Evolutionary conservation across 2,329 filamentous ascomycete genomes (phyloP), one percentile per base, ranked within the genome.

Genomic region (Leptodontidium sp.): DNA sequence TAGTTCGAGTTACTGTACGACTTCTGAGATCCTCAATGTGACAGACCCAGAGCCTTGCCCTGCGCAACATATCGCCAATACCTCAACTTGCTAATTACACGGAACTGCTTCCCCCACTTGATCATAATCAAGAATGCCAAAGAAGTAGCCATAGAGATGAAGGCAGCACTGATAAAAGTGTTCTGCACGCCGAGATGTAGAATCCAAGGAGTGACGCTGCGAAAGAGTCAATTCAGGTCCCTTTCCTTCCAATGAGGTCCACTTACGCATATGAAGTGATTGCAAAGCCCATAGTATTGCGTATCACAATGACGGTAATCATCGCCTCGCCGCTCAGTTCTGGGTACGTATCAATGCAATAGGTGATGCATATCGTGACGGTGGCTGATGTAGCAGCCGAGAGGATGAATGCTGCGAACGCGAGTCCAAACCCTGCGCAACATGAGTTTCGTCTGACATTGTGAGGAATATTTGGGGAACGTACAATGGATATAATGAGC

Each of bases 251-350:
- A 11, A 38, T 21, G n/a, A 21, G 3, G 12, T 29, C 21, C 1
- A 67, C 67, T 50, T 59, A 71, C 47, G 84, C 84, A 72, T 88
- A 86, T 47, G 80, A 80, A 32, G 66, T 65, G 57, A 85, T 80
- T 9, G 82, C 83, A 70, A 84, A 84, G 26, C 78, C 79, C 81
- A 84, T 83, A 0, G 82, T 84, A 68, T 85, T 84, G 6, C 83
- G 76, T 12, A 72, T 65, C 12, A 85, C 65, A 55, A 85, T 85
- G 5, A 84, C 82, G 1, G 82, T 82, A 14, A 84, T 80, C 58
- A 84, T 81, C 1, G 82, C 81, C 69, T 85, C 83, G 0, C 82
- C 83, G 43, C 79, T 79, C 8, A 85, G 71, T 15, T 82, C 83
- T 26, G 80, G 78, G 70, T 84, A 85, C 17, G 77, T 80, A 68